These are phyloP conservation scores for Acanthamoeba healyi DNA, from an alignment of 208 protist genomes.

Conservation along the genomic window DNA sequence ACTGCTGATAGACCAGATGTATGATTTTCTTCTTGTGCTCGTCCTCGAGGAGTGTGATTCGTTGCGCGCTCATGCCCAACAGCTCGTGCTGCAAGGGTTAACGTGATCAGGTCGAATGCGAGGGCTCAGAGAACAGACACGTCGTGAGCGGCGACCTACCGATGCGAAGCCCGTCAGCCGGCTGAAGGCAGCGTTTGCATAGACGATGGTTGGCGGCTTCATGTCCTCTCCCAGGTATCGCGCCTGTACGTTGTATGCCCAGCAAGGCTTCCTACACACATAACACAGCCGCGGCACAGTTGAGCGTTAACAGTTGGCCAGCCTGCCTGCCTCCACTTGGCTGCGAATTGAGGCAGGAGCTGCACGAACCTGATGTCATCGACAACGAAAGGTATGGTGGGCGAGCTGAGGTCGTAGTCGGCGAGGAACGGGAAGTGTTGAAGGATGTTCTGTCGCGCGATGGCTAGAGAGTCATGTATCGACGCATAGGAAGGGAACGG, in stretches of 20 bases:
- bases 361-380: conserved; percentile 26
- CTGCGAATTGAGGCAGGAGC: too few relatives aligned
- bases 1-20: conserved; percentile 39
- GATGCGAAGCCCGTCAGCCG: conserved; percentile 13
- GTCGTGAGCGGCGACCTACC: not conserved
- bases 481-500: conserved; percentile 8
- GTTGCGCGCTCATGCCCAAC: conserved; percentile 29
- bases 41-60: conserved; percentile 19
- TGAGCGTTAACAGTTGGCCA: not conserved
- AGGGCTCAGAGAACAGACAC: too few relatives aligned
- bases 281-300: not conserved
- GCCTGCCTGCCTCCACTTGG: not conserved
- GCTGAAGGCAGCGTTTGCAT: conserved; percentile 22
- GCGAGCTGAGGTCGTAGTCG: conserved; percentile 50
- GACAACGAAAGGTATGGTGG: conserved; percentile 1
- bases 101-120: too few relatives aligned
- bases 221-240: conserved; percentile 40
- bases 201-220: conserved; percentile 52
- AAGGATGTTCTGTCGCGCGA: conserved; percentile 10
- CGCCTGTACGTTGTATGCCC: not conserved
- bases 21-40: conserved; percentile 39
- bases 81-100: conserved; percentile 20
- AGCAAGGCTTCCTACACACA: not conserved
- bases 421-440: conserved; percentile 46
- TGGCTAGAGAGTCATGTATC: not conserved